A percentile compares a stretch with the other conserved stretches of the same genome.
Evolutionary conservation across 2,329 filamentous ascomycete species (phyloP).

Genomic region (Colletotrichum lini): DNA sequence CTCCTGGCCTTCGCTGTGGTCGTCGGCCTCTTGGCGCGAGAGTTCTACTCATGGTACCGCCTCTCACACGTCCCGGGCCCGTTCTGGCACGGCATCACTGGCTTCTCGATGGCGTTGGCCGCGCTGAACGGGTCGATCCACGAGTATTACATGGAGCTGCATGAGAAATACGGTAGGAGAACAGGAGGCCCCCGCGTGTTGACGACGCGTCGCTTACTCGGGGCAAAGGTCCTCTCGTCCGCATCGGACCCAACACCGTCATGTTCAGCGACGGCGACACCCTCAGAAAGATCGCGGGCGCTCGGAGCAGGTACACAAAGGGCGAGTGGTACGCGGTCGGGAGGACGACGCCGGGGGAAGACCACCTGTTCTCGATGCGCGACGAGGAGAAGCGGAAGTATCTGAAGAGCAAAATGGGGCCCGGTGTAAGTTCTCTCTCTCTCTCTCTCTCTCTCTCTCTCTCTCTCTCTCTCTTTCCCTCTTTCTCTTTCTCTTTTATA

Average conservation of each 20-base stretch:
- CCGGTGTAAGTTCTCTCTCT: constrained; percentile 52
- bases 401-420: constrained; percentile 62
- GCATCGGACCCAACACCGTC: constrained; percentile 44
- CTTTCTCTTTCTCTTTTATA: too few relatives aligned
- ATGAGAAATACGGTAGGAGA: constrained; percentile 30
- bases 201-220: not conserved
- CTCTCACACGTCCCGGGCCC: constrained; percentile 53
- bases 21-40: constrained; percentile 12
- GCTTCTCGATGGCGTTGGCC: constrained; percentile 48
- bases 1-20: constrained; percentile 1
- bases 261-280: constrained; percentile 42
- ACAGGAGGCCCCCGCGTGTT: constrained; percentile 23
- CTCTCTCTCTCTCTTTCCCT: too few relatives aligned
- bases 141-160: constrained; percentile 37
- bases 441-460: not conserved
- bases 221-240: constrained; percentile 44
- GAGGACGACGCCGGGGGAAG: constrained; percentile 49
- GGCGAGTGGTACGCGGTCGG: constrained; percentile 46
- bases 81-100: constrained; percentile 50
- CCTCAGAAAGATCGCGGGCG: constrained; percentile 29
- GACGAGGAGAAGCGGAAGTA: constrained; percentile 57
- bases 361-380: constrained; percentile 50
- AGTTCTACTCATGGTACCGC: constrained; percentile 47
- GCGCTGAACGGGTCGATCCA: constrained; percentile 30
- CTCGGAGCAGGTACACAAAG: constrained; percentile 41